Evolutionary conservation across 768 basidiomycete genomes (phyloP).

Genomic region (Termitomyces titanicus): DNA sequence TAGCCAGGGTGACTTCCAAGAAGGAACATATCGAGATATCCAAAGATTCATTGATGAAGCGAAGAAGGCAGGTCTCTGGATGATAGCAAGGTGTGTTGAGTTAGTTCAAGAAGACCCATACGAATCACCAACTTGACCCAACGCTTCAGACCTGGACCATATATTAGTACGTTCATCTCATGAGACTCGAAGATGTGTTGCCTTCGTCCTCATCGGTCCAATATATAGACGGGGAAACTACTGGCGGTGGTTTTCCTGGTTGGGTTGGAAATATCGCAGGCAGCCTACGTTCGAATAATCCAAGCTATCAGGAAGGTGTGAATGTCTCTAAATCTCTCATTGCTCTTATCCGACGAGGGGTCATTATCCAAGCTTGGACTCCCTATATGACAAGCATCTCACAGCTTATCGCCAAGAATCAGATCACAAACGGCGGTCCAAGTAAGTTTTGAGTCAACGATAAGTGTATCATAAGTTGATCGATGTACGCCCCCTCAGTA

Average conservation of each 20-base stretch:
- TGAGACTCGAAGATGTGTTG: neutral
- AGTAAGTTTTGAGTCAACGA: slow-evolving; percentile 27
- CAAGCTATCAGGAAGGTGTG: slow-evolving; percentile 41
- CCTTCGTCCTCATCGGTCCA: neutral
- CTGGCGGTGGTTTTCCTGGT: slow-evolving; percentile 55
- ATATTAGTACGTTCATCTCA: slow-evolving; percentile 37
- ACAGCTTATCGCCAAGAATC: slow-evolving; percentile 47
- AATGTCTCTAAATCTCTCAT: neutral
- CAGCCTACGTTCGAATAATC: slow-evolving; percentile 44
- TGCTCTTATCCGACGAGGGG: neutral
- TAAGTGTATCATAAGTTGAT: neutral
- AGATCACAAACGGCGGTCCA: slow-evolving; percentile 59
- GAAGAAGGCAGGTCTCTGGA: slow-evolving; percentile 49
- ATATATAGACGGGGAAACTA: slow-evolving; percentile 46
- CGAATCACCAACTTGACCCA: neutral
- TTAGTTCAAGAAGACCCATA: neutral
- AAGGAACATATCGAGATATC: slow-evolving; percentile 47
- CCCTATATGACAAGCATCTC: slow-evolving; percentile 51
- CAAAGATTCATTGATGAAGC: slow-evolving; percentile 50
- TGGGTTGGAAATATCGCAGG: slow-evolving; percentile 56
- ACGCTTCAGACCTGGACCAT: slow-evolving; percentile 42
- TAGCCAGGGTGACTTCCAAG: slow-evolving; percentile 45
- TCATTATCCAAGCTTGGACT: slow-evolving; percentile 40
- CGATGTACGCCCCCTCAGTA: slow-evolving; percentile 24
- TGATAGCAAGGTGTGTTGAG: slow-evolving; percentile 43